Conservation (phyloP, 2,329 filamentous ascomycete species). For the Penicillium concentricum region DNA sequence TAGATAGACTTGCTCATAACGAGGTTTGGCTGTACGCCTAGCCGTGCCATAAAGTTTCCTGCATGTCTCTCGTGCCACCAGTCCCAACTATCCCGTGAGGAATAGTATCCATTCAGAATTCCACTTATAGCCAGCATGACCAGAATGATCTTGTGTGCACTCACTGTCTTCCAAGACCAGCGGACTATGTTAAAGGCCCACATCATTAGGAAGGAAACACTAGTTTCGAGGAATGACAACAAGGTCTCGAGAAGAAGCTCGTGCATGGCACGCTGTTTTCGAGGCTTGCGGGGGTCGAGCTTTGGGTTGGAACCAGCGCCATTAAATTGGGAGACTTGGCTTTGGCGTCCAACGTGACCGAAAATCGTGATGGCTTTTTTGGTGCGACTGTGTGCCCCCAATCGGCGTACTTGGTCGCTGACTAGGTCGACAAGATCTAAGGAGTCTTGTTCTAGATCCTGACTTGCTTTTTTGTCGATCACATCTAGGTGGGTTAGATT, state of each 20-base stretch:
- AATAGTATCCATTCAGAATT: constrained; percentile 71
- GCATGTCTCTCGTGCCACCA: constrained; percentile 89
- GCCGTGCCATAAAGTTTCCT: constrained; percentile 72
- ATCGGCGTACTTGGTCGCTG: constrained; percentile 48
- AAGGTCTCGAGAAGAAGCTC: constrained; percentile 71
- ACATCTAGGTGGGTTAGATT: constrained; percentile 37
- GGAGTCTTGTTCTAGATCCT: constrained; percentile 58
- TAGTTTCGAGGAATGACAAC: constrained; percentile 72
- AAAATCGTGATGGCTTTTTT: constrained; percentile 52
- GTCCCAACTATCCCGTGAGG: constrained; percentile 67
- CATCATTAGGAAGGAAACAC: constrained; percentile 73
- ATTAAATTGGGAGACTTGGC: constrained; percentile 40
- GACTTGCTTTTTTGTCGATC: constrained; percentile 66
- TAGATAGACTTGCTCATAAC: constrained; percentile 86
- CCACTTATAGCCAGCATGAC: constrained; percentile 66
- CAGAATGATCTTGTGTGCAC: constrained; percentile 73
- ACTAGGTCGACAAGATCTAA: constrained; percentile 52
- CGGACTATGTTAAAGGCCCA: constrained; percentile 67
- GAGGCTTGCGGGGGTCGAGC: constrained; percentile 52
- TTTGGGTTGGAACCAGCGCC: constrained; percentile 33
- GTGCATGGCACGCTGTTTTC: constrained; percentile 61
- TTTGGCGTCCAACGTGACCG: constrained; percentile 48
- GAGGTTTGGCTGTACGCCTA: constrained; percentile 76
- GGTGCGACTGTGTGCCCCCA: constrained; percentile 48
- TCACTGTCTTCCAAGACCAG: constrained; percentile 66